Conservation (phyloP, 2,329 filamentous ascomycete genomes). For the Onygenales sp. region DNA sequence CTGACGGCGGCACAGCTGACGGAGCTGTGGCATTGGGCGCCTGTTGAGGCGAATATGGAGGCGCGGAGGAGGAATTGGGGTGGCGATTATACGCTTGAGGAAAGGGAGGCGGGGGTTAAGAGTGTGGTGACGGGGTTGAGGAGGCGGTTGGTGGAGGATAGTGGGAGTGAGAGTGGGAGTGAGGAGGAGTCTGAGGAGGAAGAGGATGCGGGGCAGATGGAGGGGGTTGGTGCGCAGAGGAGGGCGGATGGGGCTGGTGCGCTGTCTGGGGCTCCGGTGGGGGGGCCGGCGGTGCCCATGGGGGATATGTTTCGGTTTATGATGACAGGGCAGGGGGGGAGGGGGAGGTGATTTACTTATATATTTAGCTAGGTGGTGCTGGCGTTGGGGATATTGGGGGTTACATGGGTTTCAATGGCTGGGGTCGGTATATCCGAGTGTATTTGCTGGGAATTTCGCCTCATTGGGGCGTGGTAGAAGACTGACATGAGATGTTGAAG, state of each 20-base stretch:
- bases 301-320: slow-evolving; percentile 43
- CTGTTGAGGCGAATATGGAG: slow-evolving; percentile 38
- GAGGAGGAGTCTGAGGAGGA: slow-evolving; percentile 48
- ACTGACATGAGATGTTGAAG: no score
- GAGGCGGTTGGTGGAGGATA: slow-evolving; percentile 47
- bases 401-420: neutral
- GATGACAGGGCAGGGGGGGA: slow-evolving; percentile 35
- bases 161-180: slow-evolving; percentile 35
- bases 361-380: neutral
- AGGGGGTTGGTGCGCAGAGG: slow-evolving; percentile 28
- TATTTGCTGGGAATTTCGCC: no score
- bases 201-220: slow-evolving; percentile 30
- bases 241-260: slow-evolving; percentile 22
- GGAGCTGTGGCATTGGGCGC: slow-evolving; percentile 52
- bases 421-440: no score
- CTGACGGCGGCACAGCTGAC: slow-evolving; percentile 43
- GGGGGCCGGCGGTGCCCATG: slow-evolving; percentile 29
- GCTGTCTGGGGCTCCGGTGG: slow-evolving; percentile 25
- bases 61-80: slow-evolving; percentile 41
- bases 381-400: neutral
- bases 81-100: slow-evolving; percentile 64
- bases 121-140: slow-evolving; percentile 64
- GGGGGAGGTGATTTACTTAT: slow-evolving; percentile 11
- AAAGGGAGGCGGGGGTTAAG: slow-evolving; percentile 56
- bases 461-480: no score